These are phyloP conservation scores for Coemansia sp. DNA, from an alignment of 192 early-diverging fungal genomes.

Conservation along the genomic window DNA sequence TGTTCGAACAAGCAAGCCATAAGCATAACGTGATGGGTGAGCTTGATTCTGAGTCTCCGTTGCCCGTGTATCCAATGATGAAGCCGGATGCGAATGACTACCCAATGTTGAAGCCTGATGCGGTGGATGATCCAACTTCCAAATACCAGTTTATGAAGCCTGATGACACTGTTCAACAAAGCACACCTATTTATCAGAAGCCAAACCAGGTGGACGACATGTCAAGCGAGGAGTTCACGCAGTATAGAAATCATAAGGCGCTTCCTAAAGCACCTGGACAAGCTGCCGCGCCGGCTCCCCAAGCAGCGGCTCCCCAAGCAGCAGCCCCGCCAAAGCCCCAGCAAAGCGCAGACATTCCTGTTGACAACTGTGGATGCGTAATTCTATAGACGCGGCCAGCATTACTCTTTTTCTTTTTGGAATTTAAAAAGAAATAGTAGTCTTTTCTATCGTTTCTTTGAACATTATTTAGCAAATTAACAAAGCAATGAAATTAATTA, in stretches of 20 bases:
- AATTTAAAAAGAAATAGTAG: background rate
- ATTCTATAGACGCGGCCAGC: background rate
- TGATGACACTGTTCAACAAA: background rate
- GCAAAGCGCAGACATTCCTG: background rate
- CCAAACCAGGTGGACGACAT: background rate
- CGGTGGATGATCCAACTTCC: background rate
- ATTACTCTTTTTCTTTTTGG: background rate
- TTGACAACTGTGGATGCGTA: slow-evolving; percentile 4
- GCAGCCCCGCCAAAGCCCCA: background rate
- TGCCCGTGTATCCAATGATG: background rate
- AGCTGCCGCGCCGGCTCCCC: background rate
- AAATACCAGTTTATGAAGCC: background rate
- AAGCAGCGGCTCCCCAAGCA: background rate
- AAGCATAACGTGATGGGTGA: background rate
- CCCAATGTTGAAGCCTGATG: background rate
- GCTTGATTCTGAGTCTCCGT: background rate
- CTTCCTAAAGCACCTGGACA: background rate
- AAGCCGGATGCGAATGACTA: background rate
- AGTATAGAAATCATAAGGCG: background rate
- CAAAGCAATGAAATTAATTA: no score
- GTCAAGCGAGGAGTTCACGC: background rate
- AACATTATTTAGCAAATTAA: background rate
- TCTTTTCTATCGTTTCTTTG: background rate
- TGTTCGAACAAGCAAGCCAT: background rate
- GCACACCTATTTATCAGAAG: background rate